phyloP scores from a whole-genome alignment of 495 filamentous ascomycete species.

The Hypoxylon subgilvum region DNA sequence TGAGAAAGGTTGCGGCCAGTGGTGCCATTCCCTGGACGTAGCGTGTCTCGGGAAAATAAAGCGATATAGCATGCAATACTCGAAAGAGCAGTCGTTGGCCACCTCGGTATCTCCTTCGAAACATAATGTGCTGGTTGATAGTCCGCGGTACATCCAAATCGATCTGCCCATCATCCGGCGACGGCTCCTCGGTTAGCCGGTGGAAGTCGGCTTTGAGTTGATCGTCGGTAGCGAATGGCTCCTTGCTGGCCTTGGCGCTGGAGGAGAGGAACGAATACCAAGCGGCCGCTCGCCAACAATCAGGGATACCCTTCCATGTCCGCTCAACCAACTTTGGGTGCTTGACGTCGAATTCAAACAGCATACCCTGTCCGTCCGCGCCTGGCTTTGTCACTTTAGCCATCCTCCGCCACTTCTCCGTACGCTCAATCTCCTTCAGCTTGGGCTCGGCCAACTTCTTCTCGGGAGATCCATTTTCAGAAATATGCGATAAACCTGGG shows the following conservation, averaged over 20 bases:
- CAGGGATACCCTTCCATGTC: constrained; percentile 97
- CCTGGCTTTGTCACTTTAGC: constrained; percentile 68
- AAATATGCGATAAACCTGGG: constrained; percentile 65
- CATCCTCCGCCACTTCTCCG: constrained; percentile 98
- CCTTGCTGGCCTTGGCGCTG: constrained; percentile 70
- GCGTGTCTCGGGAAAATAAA: constrained; percentile 89
- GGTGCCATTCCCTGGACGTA: constrained; percentile 99
- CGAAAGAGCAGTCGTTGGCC: constrained; percentile 92
- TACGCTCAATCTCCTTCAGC: constrained; percentile 79
- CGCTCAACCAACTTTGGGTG: constrained; percentile 87
- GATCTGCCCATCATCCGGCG: constrained; percentile 94
- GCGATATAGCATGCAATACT: constrained; percentile 85
- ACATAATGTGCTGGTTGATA: constrained; percentile 97
- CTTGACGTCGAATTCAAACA: constrained; percentile 84
- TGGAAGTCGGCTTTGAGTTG: constrained; percentile 73
- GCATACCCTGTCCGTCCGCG: constrained; percentile 75
- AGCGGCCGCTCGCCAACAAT: constrained; percentile 90
- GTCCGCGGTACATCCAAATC: constrained; percentile 96
- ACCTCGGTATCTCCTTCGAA: constrained; percentile 85
- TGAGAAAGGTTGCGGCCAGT: constrained; percentile 88
- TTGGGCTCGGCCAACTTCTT: constrained; percentile 64
- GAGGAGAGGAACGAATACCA: constrained; percentile 94
- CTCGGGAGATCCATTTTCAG: constrained; percentile 65
- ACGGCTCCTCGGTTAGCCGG: constrained; percentile 71
- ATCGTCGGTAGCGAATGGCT: constrained; percentile 65